Evolutionary conservation across 2,329 filamentous ascomycete species (phyloP).

Genomic region (Fusarium sp.): DNA sequence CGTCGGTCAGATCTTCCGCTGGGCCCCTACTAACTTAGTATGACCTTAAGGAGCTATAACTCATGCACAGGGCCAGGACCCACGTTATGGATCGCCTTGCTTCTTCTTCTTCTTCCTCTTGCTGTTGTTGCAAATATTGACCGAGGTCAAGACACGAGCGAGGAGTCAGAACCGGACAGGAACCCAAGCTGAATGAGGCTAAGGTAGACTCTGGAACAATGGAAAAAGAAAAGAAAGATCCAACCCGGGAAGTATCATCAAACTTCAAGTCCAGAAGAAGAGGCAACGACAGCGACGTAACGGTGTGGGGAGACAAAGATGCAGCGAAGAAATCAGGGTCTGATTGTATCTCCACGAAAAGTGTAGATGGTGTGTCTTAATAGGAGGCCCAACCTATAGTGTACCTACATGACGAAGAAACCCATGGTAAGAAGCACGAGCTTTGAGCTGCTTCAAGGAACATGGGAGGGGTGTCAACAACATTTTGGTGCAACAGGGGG

Average conservation of each 20-base stretch:
- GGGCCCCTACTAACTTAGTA: constrained; percentile 38
- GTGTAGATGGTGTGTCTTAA: constrained; percentile 40
- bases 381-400: constrained; percentile 46
- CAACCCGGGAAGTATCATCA: constrained; percentile 42
- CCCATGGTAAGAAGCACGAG: constrained; percentile 37
- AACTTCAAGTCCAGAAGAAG: constrained; percentile 21
- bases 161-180: constrained; percentile 34
- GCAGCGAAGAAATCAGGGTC: constrained; percentile 46
- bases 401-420: constrained; percentile 37
- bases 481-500: constrained; percentile 14
- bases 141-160: constrained; percentile 40
- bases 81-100: constrained; percentile 50
- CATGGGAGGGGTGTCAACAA: constrained; percentile 32
- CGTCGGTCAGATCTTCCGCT: constrained; percentile 44
- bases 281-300: constrained; percentile 38
- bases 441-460: constrained; percentile 20
- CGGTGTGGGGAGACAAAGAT: constrained; percentile 42
- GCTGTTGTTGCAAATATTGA: constrained; percentile 25
- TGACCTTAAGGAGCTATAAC: constrained; percentile 41
- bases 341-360: constrained; percentile 44
- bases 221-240: constrained; percentile 49
- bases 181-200: constrained; percentile 32
- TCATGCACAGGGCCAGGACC: constrained; percentile 48
- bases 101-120: constrained; percentile 37
- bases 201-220: constrained; percentile 37